Conservation (phyloP, 2,329 filamentous ascomycete genomes). For the Pseudocercospora cruenta region DNA sequence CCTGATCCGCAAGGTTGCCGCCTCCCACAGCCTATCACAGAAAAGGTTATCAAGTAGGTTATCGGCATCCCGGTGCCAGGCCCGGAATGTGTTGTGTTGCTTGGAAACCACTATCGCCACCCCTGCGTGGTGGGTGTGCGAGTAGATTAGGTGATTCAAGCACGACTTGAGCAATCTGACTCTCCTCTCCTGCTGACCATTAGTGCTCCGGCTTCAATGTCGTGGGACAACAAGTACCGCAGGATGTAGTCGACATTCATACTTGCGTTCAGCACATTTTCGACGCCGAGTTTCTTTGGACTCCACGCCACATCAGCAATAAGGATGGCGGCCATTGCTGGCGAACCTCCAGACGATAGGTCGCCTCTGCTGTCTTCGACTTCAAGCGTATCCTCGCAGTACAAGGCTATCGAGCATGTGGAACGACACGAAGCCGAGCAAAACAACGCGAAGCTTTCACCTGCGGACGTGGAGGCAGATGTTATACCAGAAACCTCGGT, state of each 20-base stretch:
- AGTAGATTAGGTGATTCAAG: conserved; percentile 17
- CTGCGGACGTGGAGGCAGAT: conserved; percentile 56
- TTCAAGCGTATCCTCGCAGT: conserved; percentile 6
- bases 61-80: not conserved
- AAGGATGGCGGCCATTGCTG: conserved; percentile 6
- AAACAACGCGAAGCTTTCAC: conserved; percentile 17
- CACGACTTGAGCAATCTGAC: conserved; percentile 15
- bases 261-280: not conserved
- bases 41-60: not conserved
- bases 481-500: conserved; percentile 63
- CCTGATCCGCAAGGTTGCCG: not conserved
- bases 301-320: not conserved
- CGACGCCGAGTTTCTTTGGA: not conserved
- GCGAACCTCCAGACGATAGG: conserved; percentile 8
- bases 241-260: conserved; percentile 9
- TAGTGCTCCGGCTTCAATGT: not conserved
- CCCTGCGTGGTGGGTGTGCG: not conserved
- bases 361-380: conserved; percentile 19
- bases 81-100: not conserved
- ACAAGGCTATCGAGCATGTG: conserved; percentile 17
- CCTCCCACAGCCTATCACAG: not conserved
- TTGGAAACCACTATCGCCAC: not conserved
- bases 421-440: conserved; percentile 16
- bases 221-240: not conserved
- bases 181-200: conserved; percentile 7